Conservation (phyloP, 768 basidiomycete species). For the Lactarius sp. region DNA sequence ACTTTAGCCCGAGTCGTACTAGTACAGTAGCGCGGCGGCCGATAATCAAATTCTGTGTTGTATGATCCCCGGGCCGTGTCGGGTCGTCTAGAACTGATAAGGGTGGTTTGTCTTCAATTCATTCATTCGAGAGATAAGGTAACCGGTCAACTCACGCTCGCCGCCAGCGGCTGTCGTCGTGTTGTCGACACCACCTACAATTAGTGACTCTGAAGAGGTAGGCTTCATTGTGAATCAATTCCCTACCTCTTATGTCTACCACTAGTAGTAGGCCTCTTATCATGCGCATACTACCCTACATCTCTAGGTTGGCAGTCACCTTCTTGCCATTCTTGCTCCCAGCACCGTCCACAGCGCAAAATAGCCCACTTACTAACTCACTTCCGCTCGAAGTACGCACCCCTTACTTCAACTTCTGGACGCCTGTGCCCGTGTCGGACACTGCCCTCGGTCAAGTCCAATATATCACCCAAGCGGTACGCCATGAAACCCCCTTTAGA, state of each 20-base stretch:
- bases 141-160: too few relatives aligned
- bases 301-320: neutral
- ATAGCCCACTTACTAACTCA: neutral
- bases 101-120: too few relatives aligned
- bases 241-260: too few relatives aligned
- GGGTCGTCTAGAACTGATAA: too few relatives aligned
- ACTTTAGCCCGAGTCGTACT: conserved; percentile 32
- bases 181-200: too few relatives aligned
- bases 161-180: too few relatives aligned
- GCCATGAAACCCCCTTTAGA: neutral
- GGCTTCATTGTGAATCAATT: too few relatives aligned
- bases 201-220: too few relatives aligned
- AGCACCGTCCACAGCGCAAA: neutral
- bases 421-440: neutral
- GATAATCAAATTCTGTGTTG: too few relatives aligned
- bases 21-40: neutral
- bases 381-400: conserved; percentile 19
- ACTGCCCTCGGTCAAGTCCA: neutral
- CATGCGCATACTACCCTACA: neutral
- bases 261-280: too few relatives aligned
- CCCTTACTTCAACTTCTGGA: conserved; percentile 23
- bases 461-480: neutral
- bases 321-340: neutral
- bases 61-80: too few relatives aligned
- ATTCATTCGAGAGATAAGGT: too few relatives aligned